Percentiles rank a stretch among this genome's conserved stretches.
Evolutionary conservation across 2,329 filamentous ascomycete genomes (phyloP).

Genomic region (Trichophyton schoenleinii): DNA sequence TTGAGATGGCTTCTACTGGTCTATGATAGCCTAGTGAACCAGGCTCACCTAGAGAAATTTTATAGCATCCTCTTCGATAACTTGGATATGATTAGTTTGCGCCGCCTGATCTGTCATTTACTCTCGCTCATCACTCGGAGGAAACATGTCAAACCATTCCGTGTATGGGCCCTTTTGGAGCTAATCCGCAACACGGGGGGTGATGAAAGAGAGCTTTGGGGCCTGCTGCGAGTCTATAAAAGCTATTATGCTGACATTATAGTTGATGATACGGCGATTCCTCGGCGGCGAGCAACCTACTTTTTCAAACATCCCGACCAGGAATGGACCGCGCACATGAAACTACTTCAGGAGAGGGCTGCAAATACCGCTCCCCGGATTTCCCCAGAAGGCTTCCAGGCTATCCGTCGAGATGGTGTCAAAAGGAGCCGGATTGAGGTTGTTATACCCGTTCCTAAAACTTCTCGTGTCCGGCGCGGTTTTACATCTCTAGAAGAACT

Average conservation of each 20-base stretch:
- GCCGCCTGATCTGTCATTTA: conserved; percentile 60
- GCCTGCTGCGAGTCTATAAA: conserved; percentile 70
- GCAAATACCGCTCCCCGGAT: conserved; percentile 18
- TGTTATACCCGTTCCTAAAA: conserved; percentile 57
- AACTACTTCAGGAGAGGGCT: conserved; percentile 51
- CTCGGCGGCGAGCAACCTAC: conserved; percentile 23
- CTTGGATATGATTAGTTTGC: conserved; percentile 65
- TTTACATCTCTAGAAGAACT: conserved; percentile 58
- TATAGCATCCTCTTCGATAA: conserved; percentile 71
- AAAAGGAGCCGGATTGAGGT: conserved; percentile 40
- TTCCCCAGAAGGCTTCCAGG: conserved; percentile 48
- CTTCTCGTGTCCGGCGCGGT: conserved; percentile 55
- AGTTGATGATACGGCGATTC: conserved; percentile 50
- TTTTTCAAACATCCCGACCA: conserved; percentile 54
- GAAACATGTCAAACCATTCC: conserved; percentile 70
- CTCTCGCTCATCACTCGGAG: conserved; percentile 66
- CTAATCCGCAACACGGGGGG: conserved; percentile 40
- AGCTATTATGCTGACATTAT: conserved; percentile 87
- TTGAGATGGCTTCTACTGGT: conserved; percentile 69
- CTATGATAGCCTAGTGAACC: conserved; percentile 56
- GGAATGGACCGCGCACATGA: conserved; percentile 59
- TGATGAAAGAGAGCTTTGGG: conserved; percentile 61
- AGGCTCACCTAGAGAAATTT: conserved; percentile 50
- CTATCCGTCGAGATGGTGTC: conserved; percentile 42
- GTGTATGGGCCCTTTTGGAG: conserved; percentile 59